These are phyloP conservation scores for Nematocida sp. DNA, from an alignment of 371 early-diverging fungal species.

Conservation along the genomic window DNA sequence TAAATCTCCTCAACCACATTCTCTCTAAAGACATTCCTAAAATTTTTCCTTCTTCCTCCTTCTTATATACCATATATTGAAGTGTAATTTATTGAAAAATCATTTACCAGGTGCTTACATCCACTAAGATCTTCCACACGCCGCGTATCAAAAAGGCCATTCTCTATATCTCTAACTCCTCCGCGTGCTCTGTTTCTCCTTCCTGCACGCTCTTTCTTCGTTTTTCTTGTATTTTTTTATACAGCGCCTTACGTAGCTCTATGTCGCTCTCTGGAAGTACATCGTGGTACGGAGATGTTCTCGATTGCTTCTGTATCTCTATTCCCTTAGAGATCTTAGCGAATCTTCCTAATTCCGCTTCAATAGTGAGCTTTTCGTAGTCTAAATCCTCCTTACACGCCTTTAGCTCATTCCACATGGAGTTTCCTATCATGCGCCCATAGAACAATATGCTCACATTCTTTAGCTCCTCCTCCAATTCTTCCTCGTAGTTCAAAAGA, in stretches of 20 bases:
- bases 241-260: background rate
- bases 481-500: constrained; percentile 36
- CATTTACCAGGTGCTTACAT: background rate
- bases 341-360: constrained; percentile 43
- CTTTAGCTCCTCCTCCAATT: constrained; percentile 30
- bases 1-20: constrained; percentile 93
- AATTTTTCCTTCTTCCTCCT: no score
- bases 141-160: no score
- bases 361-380: constrained; percentile 39
- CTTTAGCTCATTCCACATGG: constrained; percentile 32
- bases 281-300: background rate
- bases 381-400: constrained; percentile 31
- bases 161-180: no score
- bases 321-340: constrained; percentile 24
- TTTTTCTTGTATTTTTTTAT: background rate
- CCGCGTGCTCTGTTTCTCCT: background rate
- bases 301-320: background rate
- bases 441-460: constrained; percentile 30
- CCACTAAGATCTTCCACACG: background rate
- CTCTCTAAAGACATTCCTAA: constrained; percentile 65
- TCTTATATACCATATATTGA: no score
- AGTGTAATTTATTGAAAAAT: no score
- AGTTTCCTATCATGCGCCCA: constrained; percentile 31
- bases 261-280: background rate
- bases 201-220: background rate